These are phyloP conservation scores for Tulasnella sp. DNA, from an alignment of 768 basidiomycete genomes.

Conservation along the genomic window DNA sequence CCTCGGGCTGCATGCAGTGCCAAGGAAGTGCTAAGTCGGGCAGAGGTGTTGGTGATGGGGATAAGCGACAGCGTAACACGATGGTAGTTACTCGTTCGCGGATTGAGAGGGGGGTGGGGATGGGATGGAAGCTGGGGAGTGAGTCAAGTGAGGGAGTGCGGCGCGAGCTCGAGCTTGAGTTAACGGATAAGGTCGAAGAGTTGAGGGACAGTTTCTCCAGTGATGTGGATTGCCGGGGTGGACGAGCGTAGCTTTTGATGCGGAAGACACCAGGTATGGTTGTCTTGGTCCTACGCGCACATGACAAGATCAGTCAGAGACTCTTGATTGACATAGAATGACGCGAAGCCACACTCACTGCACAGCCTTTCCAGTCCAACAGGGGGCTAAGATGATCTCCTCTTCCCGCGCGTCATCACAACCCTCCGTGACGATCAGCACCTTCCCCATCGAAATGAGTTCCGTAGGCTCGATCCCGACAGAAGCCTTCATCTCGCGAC, in stretches of 20 bases:
- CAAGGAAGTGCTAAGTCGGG: background rate
- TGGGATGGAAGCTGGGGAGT: slow-evolving; percentile 9
- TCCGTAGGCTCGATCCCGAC: background rate
- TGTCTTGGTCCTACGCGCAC: background rate
- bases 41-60: background rate
- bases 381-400: background rate
- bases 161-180: background rate
- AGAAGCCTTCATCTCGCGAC: background rate
- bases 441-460: background rate
- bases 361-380: background rate
- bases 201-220: background rate
- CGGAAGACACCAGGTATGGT: slow-evolving; percentile 2
- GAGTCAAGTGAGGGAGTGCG: background rate
- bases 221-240: too few relatives aligned
- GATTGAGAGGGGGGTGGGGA: background rate
- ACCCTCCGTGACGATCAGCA: slow-evolving; percentile 7
- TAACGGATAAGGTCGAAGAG: background rate
- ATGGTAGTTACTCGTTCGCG: background rate
- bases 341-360: background rate
- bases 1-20: slow-evolving; percentile 14
- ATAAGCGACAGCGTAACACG: background rate
- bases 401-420: background rate
- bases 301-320: background rate
- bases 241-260: background rate
- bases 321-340: background rate